Base-by-base conservation (phyloP, 768 basidiomycete species). In the Boletus subcaerulescens region DNA sequence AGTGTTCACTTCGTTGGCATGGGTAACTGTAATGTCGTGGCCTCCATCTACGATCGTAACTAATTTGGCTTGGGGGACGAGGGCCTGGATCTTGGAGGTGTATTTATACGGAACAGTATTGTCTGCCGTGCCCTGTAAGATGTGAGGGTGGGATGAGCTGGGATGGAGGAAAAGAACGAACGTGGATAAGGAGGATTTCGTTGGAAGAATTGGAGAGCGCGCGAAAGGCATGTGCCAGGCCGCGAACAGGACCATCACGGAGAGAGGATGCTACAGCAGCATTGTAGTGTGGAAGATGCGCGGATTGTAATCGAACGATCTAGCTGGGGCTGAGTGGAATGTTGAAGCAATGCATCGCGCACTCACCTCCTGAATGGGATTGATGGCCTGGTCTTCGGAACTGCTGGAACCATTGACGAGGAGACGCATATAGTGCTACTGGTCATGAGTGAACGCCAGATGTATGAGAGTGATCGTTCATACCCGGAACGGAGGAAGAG, bases 241-340 rank as follows among this genome's bases (percentile, higher is more conserved):
- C 86, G 38, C 87, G 82, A 29, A 90, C 74, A 14, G 89, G 88
- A 1, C 88, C 88, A 38, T 86, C 80, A 33, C 88, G 80, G 24
- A 91, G 73, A 4, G 84, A 87, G 5, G 87, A 89, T 0, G 88
- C 88, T n/a, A 91, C 72, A 0, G 89, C 89, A 20, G 81, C 78
- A 59, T 91, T 89, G 66, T 83, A 91, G 5, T 89, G 82, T 1
- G 85, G 80, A 6, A 91, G 77, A 63, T 89, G 84, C 1, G 89
- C 89, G 0, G 86, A 86, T 70, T 91, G 89, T 13, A 89, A 73
- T n/a, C 87, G 80, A 1, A 90, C 83, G 52, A 91, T 84, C 83
- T 87, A 31, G 17, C 6, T 5, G 24, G 17, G 22, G 35, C 0
- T 59, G 14, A 59, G 56, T n/a, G 10, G 8, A 14, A 18, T 26